Evolutionary conservation across 495 filamentous ascomycete species (phyloP).

Genomic region (Cenococcum geophilum): DNA sequence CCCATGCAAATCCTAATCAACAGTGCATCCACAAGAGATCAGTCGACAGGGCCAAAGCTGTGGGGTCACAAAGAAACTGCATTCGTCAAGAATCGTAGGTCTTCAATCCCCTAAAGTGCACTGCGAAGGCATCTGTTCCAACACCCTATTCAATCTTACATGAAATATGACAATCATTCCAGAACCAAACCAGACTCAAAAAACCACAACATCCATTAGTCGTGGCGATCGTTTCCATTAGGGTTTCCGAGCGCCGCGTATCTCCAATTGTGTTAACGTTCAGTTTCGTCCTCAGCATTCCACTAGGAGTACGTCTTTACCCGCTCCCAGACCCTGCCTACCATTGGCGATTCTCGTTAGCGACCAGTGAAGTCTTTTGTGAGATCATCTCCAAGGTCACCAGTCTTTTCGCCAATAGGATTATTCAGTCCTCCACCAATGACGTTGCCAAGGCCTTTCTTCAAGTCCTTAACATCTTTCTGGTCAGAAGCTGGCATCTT

Average conservation of each 20-base stretch:
- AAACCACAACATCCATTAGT: neutral
- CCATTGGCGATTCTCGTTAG: slow-evolving; percentile 11
- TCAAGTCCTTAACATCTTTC: slow-evolving; percentile 37
- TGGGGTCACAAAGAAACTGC: neutral
- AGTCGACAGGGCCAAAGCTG: neutral
- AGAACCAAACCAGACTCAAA: neutral
- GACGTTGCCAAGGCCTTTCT: slow-evolving; percentile 36
- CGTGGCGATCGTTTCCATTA: neutral
- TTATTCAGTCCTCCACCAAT: slow-evolving; percentile 36
- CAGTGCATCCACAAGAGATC: neutral
- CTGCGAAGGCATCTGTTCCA: too few species aligned
- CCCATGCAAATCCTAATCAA: too few species aligned
- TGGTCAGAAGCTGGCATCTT: slow-evolving; percentile 40
- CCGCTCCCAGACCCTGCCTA: slow-evolving; percentile 9
- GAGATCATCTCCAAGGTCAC: slow-evolving; percentile 35
- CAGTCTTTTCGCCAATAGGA: slow-evolving; percentile 35
- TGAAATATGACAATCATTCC: neutral
- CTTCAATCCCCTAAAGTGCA: too few species aligned
- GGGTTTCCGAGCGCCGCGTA: neutral
- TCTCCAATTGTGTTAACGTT: neutral
- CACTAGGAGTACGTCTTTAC: neutral
- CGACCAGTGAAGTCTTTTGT: slow-evolving; percentile 28
- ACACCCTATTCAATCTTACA: neutral
- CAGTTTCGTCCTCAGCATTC: neutral
- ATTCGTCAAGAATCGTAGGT: too few species aligned